Evolutionary conservation across 495 filamentous ascomycete genomes (phyloP), one percentile per base, ranked within the genome.

Genomic region (Penicillium antarcticum): DNA sequence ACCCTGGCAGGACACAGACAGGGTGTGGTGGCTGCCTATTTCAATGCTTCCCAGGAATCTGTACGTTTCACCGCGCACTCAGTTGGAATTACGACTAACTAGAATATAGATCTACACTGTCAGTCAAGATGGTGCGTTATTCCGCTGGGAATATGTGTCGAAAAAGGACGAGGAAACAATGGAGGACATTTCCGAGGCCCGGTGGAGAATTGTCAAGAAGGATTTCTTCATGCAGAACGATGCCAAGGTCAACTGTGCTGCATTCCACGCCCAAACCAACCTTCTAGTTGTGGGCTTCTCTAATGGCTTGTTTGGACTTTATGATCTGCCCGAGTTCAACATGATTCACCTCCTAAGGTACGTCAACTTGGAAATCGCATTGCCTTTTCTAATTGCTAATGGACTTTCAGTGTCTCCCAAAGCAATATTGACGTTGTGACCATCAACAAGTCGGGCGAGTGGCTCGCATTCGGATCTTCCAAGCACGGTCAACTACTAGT

Each of bases 321-420:
- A 97, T 69, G 94, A 98, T 58, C 80, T 98, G 68, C 94, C 94
- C n/a, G 90, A 92, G 42, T 97, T 97, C 76, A 96, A 88, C 69
- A 84, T 85, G 69, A 96, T 98, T 38, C 94, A 98, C 60, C 92
- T 85, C 13, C 66, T 89, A 31, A 84, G 80, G 82, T 84, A 73
- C 23, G 48, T 48, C 24, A 34, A 17, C 26, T n/a, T 23, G 14
- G 16, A 16, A n/a, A 6, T 21, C 31, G 14, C 32, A 11, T 5
- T 35, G 13, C 16, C 1, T 48, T 52, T 21, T 11, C 32, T n/a
- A 33, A 11, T 34, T 9, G 8, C 42, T 34, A 48, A 19, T 19
- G 41, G 5, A 61, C 46, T 2, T 24, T 16, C 44, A 96, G 91
- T 69, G 92, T 98, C 56, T 97, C 95, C 1, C 91, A 97, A 60